Conservation (phyloP, 2,329 filamentous ascomycete species). For the Achaetomium macrosporum region DNA sequence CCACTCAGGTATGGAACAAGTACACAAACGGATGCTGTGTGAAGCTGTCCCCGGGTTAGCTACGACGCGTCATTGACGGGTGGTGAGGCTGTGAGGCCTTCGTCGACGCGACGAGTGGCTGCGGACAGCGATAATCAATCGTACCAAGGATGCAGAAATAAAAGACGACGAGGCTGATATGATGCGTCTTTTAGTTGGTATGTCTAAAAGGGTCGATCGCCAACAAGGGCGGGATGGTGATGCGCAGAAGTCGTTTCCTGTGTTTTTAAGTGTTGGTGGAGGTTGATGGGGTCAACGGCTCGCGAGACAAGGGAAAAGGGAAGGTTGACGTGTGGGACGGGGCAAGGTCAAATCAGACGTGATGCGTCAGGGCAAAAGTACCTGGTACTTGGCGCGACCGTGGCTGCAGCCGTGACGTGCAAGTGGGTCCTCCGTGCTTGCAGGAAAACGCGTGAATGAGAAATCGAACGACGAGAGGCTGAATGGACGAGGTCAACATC, state of each 20-base stretch:
- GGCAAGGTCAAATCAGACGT: not conserved
- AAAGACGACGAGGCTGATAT: constrained; percentile 10
- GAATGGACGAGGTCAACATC: not conserved
- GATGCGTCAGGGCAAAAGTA: not conserved
- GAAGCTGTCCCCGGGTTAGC: constrained; percentile 16
- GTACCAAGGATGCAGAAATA: constrained; percentile 19
- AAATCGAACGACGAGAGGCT: not conserved
- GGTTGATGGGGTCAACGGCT: not conserved
- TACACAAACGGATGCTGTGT: constrained; percentile 17
- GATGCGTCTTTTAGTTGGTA: constrained; percentile 13
- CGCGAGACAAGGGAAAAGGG: not conserved
- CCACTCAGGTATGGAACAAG: constrained; percentile 8
- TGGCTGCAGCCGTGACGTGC: not conserved
- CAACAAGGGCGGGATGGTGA: constrained; percentile 8
- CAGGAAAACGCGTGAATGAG: not conserved
- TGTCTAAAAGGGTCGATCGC: constrained; percentile 5
- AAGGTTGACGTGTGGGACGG: no score
- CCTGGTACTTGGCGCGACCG: not conserved
- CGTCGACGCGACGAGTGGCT: constrained; percentile 1
- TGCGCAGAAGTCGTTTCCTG: not conserved
- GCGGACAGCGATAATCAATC: constrained; percentile 2
- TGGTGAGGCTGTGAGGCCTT: not conserved
- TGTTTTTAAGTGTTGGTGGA: not conserved
- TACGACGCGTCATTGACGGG: constrained; percentile 1
- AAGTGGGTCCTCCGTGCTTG: not conserved